Evolutionary conservation across 164 flowering plant species (phyloP).

Genomic region (Saururus chinensis): DNA sequence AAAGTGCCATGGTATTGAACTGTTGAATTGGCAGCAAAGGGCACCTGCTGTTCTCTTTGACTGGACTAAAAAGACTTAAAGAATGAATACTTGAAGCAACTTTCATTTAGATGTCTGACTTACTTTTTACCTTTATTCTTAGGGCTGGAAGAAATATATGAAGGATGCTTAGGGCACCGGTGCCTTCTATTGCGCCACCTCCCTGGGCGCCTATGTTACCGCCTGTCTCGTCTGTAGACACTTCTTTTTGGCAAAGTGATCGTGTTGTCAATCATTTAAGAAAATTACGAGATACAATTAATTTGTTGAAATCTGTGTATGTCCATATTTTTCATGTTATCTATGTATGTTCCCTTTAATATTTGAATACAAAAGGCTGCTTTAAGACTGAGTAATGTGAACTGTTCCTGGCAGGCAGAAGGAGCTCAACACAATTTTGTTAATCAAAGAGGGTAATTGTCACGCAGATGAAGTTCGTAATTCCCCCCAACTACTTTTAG

Average conservation of each 20-base stretch:
- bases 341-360: not conserved
- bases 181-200: slow-evolving; percentile 20
- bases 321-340: slow-evolving; percentile 1
- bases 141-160: not conserved
- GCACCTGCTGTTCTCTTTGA: too few species aligned
- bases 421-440: slow-evolving; percentile 46
- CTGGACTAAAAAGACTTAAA: too few species aligned
- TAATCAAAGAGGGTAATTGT: slow-evolving; percentile 19
- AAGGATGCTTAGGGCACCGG: slow-evolving; percentile 18
- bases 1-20: too few species aligned
- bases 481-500: not conserved
- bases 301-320: slow-evolving; percentile 55
- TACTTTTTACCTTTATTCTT: too few species aligned
- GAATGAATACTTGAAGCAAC: too few species aligned
- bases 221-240: slow-evolving; percentile 32
- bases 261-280: slow-evolving; percentile 29
- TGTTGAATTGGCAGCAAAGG: too few species aligned
- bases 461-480: not conserved
- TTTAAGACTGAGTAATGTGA: not conserved
- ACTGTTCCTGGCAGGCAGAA: slow-evolving; percentile 33
- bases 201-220: slow-evolving; percentile 30
- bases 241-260: slow-evolving; percentile 41
- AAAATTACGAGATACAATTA: slow-evolving; percentile 41
- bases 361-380: not conserved
- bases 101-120: too few species aligned